These are phyloP conservation scores for Mytilinidion resinicola DNA, from an alignment of 495 filamentous ascomycete species.

Conservation along the genomic window DNA sequence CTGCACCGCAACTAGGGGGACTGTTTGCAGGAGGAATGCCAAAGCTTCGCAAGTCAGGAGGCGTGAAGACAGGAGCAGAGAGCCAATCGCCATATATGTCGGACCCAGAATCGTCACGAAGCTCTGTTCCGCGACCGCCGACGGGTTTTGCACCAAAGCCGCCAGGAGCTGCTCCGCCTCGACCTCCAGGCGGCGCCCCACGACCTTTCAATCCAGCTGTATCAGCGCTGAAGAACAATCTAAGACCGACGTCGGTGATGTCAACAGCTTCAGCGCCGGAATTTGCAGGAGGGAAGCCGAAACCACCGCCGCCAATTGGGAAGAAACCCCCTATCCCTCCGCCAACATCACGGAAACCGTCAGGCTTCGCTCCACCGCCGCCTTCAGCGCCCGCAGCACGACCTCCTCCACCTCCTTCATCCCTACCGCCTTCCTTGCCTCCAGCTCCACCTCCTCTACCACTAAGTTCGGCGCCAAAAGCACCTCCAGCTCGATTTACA, in stretches of 20 bases:
- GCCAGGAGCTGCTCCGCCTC: constrained; percentile 53
- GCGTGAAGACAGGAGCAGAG: constrained; percentile 82
- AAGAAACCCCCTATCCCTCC: constrained; percentile 42
- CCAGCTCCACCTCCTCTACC: constrained; percentile 39
- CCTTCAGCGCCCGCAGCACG: constrained; percentile 37
- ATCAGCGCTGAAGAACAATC: constrained; percentile 32
- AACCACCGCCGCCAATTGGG: constrained; percentile 40
- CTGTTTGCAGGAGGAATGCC: constrained; percentile 94
- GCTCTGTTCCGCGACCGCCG: constrained; percentile 42
- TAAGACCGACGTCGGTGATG: constrained; percentile 32
- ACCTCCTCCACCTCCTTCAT: constrained; percentile 39
- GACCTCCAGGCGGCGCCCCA: constrained; percentile 30
- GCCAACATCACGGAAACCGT: constrained; percentile 57
- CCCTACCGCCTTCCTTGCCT: constrained; percentile 47
- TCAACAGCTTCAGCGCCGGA: constrained; percentile 32
- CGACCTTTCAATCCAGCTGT: constrained; percentile 33
- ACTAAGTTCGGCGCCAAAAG: constrained; percentile 60
- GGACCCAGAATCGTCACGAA: constrained; percentile 62
- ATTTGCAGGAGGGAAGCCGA: constrained; percentile 30
- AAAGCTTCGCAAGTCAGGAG: constrained; percentile 79
- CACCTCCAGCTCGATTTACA: constrained; percentile 72
- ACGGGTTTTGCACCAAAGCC: constrained; percentile 55
- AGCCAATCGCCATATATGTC: constrained; percentile 71
- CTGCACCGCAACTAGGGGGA: constrained; percentile 77
- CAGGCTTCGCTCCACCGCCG: constrained; percentile 24